Evolutionary conservation across 192 early-diverging fungal species (phyloP).

Genomic region (Pilobolus umbonatus): DNA sequence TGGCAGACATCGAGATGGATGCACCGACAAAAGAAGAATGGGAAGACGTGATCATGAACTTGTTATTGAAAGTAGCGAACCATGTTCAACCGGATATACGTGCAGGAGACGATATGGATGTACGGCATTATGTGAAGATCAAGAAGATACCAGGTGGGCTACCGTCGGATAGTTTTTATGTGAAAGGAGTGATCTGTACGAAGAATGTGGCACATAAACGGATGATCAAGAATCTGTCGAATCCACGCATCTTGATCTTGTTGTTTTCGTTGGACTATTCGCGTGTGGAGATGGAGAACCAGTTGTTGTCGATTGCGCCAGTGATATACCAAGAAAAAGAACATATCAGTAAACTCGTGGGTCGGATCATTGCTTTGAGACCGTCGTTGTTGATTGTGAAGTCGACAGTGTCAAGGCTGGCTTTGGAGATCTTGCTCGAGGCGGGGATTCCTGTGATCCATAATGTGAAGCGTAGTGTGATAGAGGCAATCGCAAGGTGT

Average conservation of each 20-base stretch:
- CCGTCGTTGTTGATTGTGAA: constrained; percentile 82
- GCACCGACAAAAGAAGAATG: constrained; percentile 39
- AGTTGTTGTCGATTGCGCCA: constrained; percentile 76
- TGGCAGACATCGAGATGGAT: constrained; percentile 58
- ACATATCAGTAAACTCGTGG: constrained; percentile 73
- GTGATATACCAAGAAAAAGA: constrained; percentile 81
- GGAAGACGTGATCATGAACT: constrained; percentile 66
- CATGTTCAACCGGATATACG: constrained; percentile 60
- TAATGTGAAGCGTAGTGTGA: constrained; percentile 83
- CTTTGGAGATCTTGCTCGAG: constrained; percentile 77
- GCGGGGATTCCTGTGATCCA: constrained; percentile 76
- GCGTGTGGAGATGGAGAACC: constrained; percentile 59
- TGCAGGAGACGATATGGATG: constrained; percentile 81
- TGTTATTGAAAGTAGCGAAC: constrained; percentile 63
- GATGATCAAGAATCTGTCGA: constrained; percentile 64
- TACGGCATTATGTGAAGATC: constrained; percentile 88
- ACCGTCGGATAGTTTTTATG: constrained; percentile 75
- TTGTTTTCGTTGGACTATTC: constrained; percentile 84
- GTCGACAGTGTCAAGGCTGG: constrained; percentile 77
- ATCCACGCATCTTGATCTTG: constrained; percentile 83
- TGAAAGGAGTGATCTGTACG: constrained; percentile 90
- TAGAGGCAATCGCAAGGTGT: constrained; percentile 80
- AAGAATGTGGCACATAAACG: constrained; percentile 89
- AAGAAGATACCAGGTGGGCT: constrained; percentile 90
- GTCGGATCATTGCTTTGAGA: constrained; percentile 68